Evolutionary conservation across 495 filamentous ascomycete genomes (phyloP), one percentile per base, ranked within the genome.

Genomic region (Aspergillus cavernicola): DNA sequence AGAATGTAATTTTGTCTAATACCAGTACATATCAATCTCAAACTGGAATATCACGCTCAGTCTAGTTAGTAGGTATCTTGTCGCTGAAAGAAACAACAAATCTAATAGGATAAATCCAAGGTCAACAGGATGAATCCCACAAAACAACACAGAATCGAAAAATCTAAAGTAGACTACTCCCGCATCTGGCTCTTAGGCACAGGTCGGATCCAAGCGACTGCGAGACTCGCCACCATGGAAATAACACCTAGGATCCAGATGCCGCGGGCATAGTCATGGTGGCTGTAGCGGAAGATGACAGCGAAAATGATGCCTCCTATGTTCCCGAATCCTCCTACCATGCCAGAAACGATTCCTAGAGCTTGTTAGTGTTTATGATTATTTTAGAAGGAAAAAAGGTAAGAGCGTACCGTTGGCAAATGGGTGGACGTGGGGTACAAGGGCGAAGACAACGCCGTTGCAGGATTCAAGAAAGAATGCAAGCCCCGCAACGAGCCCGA

Each of bases 241-340:
- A 95, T 82, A n/a, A 85, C 71, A 13, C 90, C 90, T 48, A 91
- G 89, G 50, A 92, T 85, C 89, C 88, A 92, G 62, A 93, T 79
- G 8, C 77, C 80, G 62, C 77, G 81, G 2, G 75, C 79, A 53
- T 91, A 96, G 50, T 85, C 62, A 0, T 62, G 74, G 2, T 82
- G 83, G 41, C 78, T 77, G 67, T 91, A 93, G 49, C 91, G 74
- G 75, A 96, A 93, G 54, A 96, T 82, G 46, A 95, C 81, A 15
- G 88, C 84, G 65, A 95, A 95, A 50, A 93, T 74, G 32, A 95
- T 85, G 16, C 91, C 91, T 1, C 91, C 91, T 6, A 96, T 60
- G 56, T 95, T 96, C 2, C 91, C 91, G 11, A 81, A 72, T 0
- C 86, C 90, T 7, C 91, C 91, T 11, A 89, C 85, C 38, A 85